Evolutionary conservation across 2,329 filamentous ascomycete genomes (phyloP).

Genomic region (Pyricularia grisea): DNA sequence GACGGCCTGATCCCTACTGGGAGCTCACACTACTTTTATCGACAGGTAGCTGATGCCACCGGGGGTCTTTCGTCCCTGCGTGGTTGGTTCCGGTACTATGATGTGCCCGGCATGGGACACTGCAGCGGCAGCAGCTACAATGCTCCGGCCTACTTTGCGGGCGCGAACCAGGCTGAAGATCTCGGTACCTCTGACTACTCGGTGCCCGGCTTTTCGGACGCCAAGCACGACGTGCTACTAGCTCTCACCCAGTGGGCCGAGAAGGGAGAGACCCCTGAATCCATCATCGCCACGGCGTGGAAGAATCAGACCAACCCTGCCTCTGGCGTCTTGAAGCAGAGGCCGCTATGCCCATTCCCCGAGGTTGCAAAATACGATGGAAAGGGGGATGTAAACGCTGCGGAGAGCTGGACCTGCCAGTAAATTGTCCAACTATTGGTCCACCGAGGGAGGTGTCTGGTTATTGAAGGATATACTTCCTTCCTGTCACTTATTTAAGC

Average conservation of each 20-base stretch:
- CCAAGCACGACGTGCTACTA: constrained; percentile 25
- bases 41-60: constrained; percentile 17
- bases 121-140: constrained; percentile 26
- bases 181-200: constrained; percentile 14
- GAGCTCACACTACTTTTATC: constrained; percentile 25
- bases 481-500: background rate
- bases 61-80: constrained; percentile 23
- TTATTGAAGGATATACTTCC: background rate
- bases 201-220: constrained; percentile 20
- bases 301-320: constrained; percentile 2
- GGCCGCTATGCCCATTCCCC: constrained; percentile 29
- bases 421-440: background rate
- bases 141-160: constrained; percentile 31
- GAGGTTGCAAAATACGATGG: constrained; percentile 19
- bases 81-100: constrained; percentile 42
- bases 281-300: constrained; percentile 15
- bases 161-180: constrained; percentile 16
- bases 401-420: constrained; percentile 20
- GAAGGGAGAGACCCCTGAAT: constrained; percentile 17
- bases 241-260: constrained; percentile 28
- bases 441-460: background rate
- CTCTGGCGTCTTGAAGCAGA: constrained; percentile 26
- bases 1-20: constrained; percentile 30
- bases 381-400: constrained; percentile 17
- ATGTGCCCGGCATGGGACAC: constrained; percentile 44